A percentile compares a stretch with the other conserved stretches of the same genome.
These are phyloP conservation scores for Botryobasidium botryosum DNA, from an alignment of 768 basidiomycete genomes.

Conservation along the genomic window DNA sequence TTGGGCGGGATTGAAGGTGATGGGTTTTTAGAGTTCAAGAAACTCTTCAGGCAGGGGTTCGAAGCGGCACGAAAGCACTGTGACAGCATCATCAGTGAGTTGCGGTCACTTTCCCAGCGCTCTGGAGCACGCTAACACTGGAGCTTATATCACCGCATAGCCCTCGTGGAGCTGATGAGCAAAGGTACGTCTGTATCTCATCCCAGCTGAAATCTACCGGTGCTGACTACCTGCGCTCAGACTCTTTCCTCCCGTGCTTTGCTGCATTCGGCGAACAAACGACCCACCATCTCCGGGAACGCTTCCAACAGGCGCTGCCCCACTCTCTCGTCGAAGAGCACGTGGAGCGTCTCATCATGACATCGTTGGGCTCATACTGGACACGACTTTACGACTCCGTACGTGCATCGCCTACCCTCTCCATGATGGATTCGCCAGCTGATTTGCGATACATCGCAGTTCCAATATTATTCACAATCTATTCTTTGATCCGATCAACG, in stretches of 20 bases:
- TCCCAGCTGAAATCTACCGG: not conserved
- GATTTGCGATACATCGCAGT: conserved; percentile 27
- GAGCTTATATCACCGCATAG: conserved; percentile 18
- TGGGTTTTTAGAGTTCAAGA: conserved; percentile 68
- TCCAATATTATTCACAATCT: conserved; percentile 88
- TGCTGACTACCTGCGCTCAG: conserved; percentile 24
- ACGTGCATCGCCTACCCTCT: conserved; percentile 17
- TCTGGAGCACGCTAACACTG: conserved; percentile 16
- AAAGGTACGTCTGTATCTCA: conserved; percentile 40
- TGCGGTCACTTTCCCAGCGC: conserved; percentile 1
- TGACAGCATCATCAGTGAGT: conserved; percentile 82
- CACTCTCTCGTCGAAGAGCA: conserved; percentile 68
- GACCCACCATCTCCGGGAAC: conserved; percentile 69
- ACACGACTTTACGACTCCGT: conserved; percentile 93
- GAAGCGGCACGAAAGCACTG: conserved; percentile 90
- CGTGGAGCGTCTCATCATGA: conserved; percentile 79
- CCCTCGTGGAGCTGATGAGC: conserved; percentile 94
- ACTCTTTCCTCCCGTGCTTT: conserved; percentile 85
- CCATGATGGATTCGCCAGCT: not conserved
- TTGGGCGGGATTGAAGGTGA: conserved; percentile 69
- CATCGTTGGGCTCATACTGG: conserved; percentile 83
- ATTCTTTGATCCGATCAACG: too few species aligned
- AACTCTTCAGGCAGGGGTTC: conserved; percentile 82
- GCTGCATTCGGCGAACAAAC: conserved; percentile 82
- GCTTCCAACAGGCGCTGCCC: conserved; percentile 83